phyloP scores from a whole-genome alignment of 2,329 filamentous ascomycete genomes.

The Pseudomassariella vexata region DNA sequence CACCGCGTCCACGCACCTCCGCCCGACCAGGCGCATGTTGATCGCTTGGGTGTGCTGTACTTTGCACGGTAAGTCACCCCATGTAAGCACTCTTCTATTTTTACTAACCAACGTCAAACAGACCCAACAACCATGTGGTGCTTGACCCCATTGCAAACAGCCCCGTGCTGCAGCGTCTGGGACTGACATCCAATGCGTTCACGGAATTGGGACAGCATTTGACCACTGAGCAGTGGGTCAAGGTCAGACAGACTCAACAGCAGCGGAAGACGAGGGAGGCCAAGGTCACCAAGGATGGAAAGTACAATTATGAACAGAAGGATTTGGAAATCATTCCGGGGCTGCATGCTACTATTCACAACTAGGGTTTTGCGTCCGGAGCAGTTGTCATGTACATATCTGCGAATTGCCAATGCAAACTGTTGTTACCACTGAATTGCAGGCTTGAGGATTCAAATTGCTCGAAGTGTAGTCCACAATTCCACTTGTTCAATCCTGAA shows the following conservation, averaged over 20 bases:
- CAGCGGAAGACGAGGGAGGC: slow-evolving; percentile 27
- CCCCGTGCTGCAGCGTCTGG: slow-evolving; percentile 27
- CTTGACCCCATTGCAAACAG: slow-evolving; percentile 30
- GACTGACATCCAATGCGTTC: slow-evolving; percentile 29
- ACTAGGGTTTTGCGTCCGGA: too few species aligned
- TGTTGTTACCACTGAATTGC: too few species aligned
- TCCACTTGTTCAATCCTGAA: too few species aligned
- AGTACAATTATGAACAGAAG: slow-evolving; percentile 26
- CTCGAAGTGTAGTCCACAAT: too few species aligned
- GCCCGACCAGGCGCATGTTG: slow-evolving; percentile 16
- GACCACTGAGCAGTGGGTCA: slow-evolving; percentile 33
- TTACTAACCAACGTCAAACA: neutral
- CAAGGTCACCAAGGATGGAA: slow-evolving; percentile 28
- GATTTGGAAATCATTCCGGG: slow-evolving; percentile 36
- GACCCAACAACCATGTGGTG: slow-evolving; percentile 35
- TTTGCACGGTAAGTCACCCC: slow-evolving; percentile 12
- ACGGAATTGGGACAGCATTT: slow-evolving; percentile 33
- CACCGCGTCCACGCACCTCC: slow-evolving; percentile 23
- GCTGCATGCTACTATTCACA: slow-evolving; percentile 31
- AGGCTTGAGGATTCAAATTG: too few species aligned
- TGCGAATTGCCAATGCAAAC: too few species aligned
- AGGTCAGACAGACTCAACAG: slow-evolving; percentile 33
- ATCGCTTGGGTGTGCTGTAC: slow-evolving; percentile 17
- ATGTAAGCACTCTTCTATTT: neutral
- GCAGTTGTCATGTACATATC: too few species aligned